Evolutionary conservation across 345 rosid species (phyloP).

Genomic region (Carallia brachiata): DNA sequence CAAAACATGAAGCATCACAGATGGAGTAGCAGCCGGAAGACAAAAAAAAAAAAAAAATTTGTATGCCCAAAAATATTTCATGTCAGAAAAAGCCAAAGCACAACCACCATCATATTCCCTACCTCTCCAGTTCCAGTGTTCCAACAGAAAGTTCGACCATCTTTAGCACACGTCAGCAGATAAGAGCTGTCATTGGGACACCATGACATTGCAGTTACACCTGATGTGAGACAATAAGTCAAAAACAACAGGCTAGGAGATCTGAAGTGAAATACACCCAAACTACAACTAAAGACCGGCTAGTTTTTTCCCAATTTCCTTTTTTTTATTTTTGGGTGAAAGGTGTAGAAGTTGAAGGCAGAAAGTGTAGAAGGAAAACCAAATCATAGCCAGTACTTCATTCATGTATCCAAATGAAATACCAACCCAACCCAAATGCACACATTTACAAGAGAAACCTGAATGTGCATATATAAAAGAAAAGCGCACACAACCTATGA

Average conservation of each 20-base stretch:
- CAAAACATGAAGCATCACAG: not conserved
- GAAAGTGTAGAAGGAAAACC: too few species aligned
- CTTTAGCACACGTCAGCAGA: slow-evolving; percentile 95
- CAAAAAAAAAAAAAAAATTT: slow-evolving; percentile 1
- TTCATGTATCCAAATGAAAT: too few species aligned
- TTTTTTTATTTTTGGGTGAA: too few species aligned
- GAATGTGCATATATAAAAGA: too few species aligned
- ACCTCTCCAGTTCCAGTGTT: slow-evolving; percentile 89
- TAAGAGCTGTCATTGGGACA: slow-evolving; percentile 96
- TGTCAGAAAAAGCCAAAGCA: slow-evolving; percentile 1
- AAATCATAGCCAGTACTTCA: too few species aligned
- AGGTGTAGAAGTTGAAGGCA: too few species aligned
- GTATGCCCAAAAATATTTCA: not conserved
- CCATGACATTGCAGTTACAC: slow-evolving; percentile 99
- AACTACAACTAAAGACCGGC: not conserved
- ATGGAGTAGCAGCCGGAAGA: not conserved
- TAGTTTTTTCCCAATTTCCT: too few species aligned
- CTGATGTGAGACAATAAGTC: slow-evolving; percentile 34
- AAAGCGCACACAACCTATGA: too few species aligned
- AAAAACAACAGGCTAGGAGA: not conserved
- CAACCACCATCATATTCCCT: slow-evolving; percentile 16
- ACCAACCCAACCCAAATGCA: too few species aligned
- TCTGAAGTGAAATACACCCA: not conserved
- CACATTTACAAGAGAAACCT: too few species aligned
- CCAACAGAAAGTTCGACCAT: slow-evolving; percentile 99